Conservation (phyloP, 2,329 filamentous ascomycete species). For the Cladosporium sp. region DNA sequence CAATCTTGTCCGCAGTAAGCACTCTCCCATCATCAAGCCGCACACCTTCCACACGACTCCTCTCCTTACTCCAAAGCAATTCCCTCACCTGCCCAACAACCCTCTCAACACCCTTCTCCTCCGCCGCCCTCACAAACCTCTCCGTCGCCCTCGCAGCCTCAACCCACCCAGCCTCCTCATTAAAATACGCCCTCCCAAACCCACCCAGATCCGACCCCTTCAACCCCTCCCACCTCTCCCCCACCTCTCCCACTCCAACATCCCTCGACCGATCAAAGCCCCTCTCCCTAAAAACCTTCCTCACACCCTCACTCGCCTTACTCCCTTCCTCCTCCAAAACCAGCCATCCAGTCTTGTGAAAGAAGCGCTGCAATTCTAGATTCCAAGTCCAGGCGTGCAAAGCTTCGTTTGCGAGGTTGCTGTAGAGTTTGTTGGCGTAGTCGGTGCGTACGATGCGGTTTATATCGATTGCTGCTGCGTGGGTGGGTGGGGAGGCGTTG, state of each 20-base stretch:
- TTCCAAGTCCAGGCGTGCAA: conserved; percentile 35
- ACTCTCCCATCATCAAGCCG: conserved; percentile 42
- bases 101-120: conserved; percentile 43
- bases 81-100: conserved; percentile 40
- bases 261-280: conserved; percentile 36
- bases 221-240: conserved; percentile 38
- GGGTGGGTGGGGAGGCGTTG: conserved; percentile 45
- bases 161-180: conserved; percentile 50
- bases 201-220: conserved; percentile 33
- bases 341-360: conserved; percentile 57
- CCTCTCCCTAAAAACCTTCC: conserved; percentile 49
- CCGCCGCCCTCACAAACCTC: conserved; percentile 41
- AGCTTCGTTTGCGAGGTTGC: conserved; percentile 33
- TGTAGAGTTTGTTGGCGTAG: conserved; percentile 27
- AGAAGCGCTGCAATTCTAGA: conserved; percentile 37
- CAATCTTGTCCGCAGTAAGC: conserved; percentile 48
- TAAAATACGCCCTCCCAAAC: conserved; percentile 43
- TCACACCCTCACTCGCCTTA: conserved; percentile 40
- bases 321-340: conserved; percentile 43
- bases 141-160: conserved; percentile 46
- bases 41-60: conserved; percentile 40
- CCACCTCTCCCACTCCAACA: conserved; percentile 41
- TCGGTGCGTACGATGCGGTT: conserved; percentile 31
- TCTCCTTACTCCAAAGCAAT: conserved; percentile 35
- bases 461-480: conserved; percentile 31